Evolutionary conservation across 805 yeast species (phyloP).

Genomic region (Sugiyamaella lignohabitans): DNA sequence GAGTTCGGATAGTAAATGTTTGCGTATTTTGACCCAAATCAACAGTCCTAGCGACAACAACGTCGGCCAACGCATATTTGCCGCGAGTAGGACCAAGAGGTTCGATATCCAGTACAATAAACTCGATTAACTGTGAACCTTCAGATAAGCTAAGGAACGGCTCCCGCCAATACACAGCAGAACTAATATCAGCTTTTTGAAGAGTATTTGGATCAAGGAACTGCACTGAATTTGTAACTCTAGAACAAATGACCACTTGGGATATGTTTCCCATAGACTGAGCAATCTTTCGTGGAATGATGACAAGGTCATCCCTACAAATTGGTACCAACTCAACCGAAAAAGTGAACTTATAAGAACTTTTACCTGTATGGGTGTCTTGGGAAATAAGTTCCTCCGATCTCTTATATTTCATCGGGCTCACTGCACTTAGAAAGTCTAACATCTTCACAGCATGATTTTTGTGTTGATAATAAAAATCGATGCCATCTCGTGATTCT

Average conservation of each 20-base stretch:
- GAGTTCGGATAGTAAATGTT: conserved; percentile 73
- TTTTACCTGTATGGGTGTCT: conserved; percentile 83
- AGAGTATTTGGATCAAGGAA: conserved; percentile 75
- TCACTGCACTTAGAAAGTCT: conserved; percentile 76
- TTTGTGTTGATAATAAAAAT: conserved; percentile 78
- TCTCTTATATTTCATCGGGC: conserved; percentile 71
- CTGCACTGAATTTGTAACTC: conserved; percentile 70
- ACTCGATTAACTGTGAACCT: conserved; percentile 59
- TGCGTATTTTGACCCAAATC: conserved; percentile 67
- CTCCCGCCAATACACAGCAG: conserved; percentile 69
- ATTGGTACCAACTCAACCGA: conserved; percentile 90
- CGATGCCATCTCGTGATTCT: conserved; percentile 86
- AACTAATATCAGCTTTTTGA: conserved; percentile 67
- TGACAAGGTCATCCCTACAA: conserved; percentile 88
- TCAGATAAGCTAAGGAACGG: conserved; percentile 73
- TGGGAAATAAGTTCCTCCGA: conserved; percentile 84
- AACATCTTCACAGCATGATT: conserved; percentile 91
- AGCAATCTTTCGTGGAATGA: conserved; percentile 76
- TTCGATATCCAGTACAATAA: conserved; percentile 82
- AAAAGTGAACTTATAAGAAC: conserved; percentile 81
- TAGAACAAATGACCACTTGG: conserved; percentile 75
- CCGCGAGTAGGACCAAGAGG: conserved; percentile 80
- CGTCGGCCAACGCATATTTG: conserved; percentile 73
- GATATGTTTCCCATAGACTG: conserved; percentile 72
- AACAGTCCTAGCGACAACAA: conserved; percentile 71